A percentile compares a stretch with the other conserved stretches of the same genome.
Conservation (phyloP, 257 asterid genomes). For the Gentiana dahurica region DNA sequence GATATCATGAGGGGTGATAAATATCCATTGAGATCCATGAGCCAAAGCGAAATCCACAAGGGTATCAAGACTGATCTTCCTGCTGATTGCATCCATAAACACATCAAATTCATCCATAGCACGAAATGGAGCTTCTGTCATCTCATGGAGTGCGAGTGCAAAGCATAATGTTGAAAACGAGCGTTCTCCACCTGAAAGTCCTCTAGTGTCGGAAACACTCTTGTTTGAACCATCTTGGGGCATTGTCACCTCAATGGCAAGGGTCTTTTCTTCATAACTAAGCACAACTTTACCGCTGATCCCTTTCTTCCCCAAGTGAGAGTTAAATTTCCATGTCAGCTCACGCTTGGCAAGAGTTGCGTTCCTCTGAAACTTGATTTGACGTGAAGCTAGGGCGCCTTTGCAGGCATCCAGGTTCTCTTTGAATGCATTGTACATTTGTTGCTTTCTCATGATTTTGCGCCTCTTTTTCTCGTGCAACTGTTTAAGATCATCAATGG, state of each 20-base stretch:
- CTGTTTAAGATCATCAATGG: constrained; percentile 74
- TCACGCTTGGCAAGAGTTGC: constrained; percentile 62
- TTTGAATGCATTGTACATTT: constrained; percentile 46
- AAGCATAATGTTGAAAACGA: constrained; percentile 95
- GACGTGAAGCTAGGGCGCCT: constrained; percentile 44
- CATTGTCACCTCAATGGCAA: constrained; percentile 75
- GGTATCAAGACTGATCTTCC: constrained; percentile 91
- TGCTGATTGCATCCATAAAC: constrained; percentile 96
- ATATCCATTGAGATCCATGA: constrained; percentile 95
- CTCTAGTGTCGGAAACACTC: constrained; percentile 74
- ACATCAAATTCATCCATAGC: constrained; percentile 99
- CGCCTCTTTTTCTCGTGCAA: constrained; percentile 53
- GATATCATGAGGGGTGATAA: constrained; percentile 93
- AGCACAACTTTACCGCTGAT: constrained; percentile 66
- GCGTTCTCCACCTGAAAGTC: constrained; percentile 95
- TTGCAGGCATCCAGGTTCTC: constrained; percentile 66
- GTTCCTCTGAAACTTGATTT: constrained; percentile 56
- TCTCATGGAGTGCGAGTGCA: constrained; percentile 95
- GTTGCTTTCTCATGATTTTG: constrained; percentile 51
- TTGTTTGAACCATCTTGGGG: constrained; percentile 87
- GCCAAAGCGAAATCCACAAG: constrained; percentile 85
- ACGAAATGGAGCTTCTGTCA: constrained; percentile 98
- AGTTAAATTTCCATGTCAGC: constrained; percentile 81
- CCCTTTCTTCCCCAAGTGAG: constrained; percentile 77
- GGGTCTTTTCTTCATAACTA: constrained; percentile 68